Base-by-base conservation (phyloP, 768 basidiomycete species). In the Leucocoprinus birnbaumii region DNA sequence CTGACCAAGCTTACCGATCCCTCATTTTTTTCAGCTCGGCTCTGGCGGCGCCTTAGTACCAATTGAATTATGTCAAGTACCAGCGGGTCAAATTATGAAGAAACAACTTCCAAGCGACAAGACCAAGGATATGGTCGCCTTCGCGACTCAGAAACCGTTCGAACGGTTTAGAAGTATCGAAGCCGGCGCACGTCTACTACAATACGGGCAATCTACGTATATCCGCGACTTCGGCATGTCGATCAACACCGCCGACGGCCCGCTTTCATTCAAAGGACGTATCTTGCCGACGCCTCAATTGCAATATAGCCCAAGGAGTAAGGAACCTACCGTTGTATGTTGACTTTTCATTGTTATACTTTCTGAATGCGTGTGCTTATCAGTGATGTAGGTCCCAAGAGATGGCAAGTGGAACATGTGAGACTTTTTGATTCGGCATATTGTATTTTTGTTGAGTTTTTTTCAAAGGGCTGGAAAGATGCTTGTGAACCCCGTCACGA, bases 371-470 rank as follows among this genome's bases (percentile, higher is more conserved):
- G 8, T 7, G 24, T 53, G 55, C 61, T 48, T 59, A 24, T 10
- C 9, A 14, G n/a, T n/a, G 9, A 47, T 38, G n/a, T 58, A 87
- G 85, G 65, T 58, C 38, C 90, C 87, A 0, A 68, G 73, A 2
- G 79, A 86, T 51, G 90, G 91, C 0, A 68, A 82, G 0, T 92
- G 91, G 90, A 91, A 91, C 55, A 88, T 91, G 89, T 84, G 56
- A 22, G 79, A n/a, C n/a, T n/a, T n/a, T n/a, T n/a, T n/a, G n/a
- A n/a, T n/a, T n/a, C n/a, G n/a, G n/a, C n/a, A n/a, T n/a, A n/a
- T n/a, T n/a, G n/a, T n/a, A n/a, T n/a, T n/a, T n/a, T n/a, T n/a
- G n/a, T n/a, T n/a, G n/a, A n/a, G n/a, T n/a, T n/a, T n/a, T n/a
- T n/a, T n/a, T n/a, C 79, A 74, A 59, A 88, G 85, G 86, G 75